Conservation (phyloP, 305 asterid species). For the Fraxinus floribunda region DNA sequence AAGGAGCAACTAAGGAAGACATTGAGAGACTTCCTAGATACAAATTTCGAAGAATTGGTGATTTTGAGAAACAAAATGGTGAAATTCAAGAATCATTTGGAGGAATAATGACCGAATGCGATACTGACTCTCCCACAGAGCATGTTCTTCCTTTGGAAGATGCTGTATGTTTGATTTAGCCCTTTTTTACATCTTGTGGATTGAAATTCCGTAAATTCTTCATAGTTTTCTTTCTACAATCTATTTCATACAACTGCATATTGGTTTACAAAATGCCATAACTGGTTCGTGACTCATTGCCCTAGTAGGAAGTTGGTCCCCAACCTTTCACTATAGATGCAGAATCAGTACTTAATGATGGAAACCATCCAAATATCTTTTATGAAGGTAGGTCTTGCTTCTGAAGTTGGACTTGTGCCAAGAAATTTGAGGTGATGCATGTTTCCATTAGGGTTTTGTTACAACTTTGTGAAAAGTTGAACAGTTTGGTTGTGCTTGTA, state of each 20-base stretch:
- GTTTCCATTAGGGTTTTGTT: background rate
- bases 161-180: slow-evolving; percentile 55
- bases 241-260: background rate
- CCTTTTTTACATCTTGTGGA: background rate
- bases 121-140: slow-evolving; percentile 70
- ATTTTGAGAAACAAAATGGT: slow-evolving; percentile 77
- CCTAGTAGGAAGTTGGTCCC: background rate
- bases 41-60: slow-evolving; percentile 70
- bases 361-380: background rate
- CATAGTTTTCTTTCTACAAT: background rate
- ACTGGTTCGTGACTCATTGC: background rate
- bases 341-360: background rate
- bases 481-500: background rate
- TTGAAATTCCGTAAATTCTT: background rate
- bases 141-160: slow-evolving; percentile 83
- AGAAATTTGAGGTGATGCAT: background rate
- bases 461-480: background rate
- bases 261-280: background rate
- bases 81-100: slow-evolving; percentile 88
- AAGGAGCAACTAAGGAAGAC: slow-evolving; percentile 96
- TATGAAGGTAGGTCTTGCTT: background rate
- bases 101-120: slow-evolving; percentile 84
- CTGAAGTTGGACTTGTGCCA: background rate
- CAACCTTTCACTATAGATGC: background rate
- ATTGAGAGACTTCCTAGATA: slow-evolving; percentile 82